Conservation (phyloP, 495 filamentous ascomycete species). For the Bombardia bombarda region DNA sequence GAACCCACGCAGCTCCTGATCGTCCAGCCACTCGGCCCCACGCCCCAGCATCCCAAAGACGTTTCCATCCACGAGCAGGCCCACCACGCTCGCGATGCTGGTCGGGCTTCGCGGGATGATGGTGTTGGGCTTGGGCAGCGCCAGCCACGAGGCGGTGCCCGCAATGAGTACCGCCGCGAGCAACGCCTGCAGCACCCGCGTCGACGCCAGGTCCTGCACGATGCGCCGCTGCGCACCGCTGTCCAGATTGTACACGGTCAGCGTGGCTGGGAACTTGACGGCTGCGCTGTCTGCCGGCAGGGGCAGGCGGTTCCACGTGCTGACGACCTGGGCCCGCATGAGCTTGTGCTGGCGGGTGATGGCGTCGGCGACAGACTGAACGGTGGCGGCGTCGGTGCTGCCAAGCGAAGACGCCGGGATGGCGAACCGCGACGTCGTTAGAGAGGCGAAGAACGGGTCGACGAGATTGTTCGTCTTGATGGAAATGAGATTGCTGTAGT, state of each 20-base stretch:
- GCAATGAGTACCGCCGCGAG: constrained; percentile 17
- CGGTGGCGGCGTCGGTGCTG: neutral
- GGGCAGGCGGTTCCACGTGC: constrained; percentile 9
- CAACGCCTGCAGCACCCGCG: constrained; percentile 25
- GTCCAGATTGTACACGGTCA: constrained; percentile 8
- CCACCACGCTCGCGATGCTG: constrained; percentile 24
- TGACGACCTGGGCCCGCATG: constrained; percentile 22
- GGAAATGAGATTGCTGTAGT: constrained; percentile 10
- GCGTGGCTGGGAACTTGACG: constrained; percentile 6
- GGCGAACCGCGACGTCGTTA: constrained; percentile 14
- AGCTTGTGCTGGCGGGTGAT: constrained; percentile 37
- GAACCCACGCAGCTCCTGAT: constrained; percentile 3
- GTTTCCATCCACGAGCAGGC: constrained; percentile 23
- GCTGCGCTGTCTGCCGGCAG: constrained; percentile 1
- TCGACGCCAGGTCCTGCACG: constrained; percentile 22
- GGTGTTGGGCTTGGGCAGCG: constrained; percentile 15
- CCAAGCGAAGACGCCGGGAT: constrained; percentile 7
- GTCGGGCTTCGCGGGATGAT: constrained; percentile 22
- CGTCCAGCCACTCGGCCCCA: constrained; percentile 12
- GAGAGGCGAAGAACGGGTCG: constrained; percentile 18
- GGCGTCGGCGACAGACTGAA: constrained; percentile 20
- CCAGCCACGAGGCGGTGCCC: constrained; percentile 11
- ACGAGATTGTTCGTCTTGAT: constrained; percentile 9
- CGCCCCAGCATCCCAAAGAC: constrained; percentile 11
- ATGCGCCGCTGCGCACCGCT: constrained; percentile 12